phyloP scores from a whole-genome alignment of 1,139 yeast species.

The Debaryomyces subglobosus region DNA sequence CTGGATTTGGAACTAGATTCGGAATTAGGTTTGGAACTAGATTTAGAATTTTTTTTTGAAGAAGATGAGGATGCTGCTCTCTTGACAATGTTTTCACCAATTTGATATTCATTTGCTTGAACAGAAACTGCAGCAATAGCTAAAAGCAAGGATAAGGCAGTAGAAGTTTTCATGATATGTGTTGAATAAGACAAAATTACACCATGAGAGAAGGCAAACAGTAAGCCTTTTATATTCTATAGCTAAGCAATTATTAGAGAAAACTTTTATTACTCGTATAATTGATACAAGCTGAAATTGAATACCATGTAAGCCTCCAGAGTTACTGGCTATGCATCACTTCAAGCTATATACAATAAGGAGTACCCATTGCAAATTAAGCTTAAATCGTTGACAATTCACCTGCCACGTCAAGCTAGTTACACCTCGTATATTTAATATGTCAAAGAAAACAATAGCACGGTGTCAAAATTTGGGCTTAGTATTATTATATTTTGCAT shows the following conservation, averaged over 20 bases:
- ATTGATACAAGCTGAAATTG: background rate
- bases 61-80: slow-evolving; percentile 13
- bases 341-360: background rate
- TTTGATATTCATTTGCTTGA: slow-evolving; percentile 3
- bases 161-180: slow-evolving; percentile 17
- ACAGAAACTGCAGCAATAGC: slow-evolving; percentile 13
- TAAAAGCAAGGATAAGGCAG: slow-evolving; percentile 15
- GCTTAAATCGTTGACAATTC: background rate
- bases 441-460: background rate
- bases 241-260: background rate
- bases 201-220: background rate
- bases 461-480: background rate
- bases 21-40: slow-evolving; percentile 1
- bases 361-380: background rate
- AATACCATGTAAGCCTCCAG: background rate
- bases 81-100: slow-evolving; percentile 5
- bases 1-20: background rate
- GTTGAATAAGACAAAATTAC: background rate
- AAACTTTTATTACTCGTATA: background rate
- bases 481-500: background rate
- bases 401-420: background rate
- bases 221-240: background rate
- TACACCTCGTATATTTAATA: background rate
- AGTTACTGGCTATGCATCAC: background rate
- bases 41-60: slow-evolving; percentile 9